Evolutionary conservation across 345 rosid species (phyloP), one percentile per base, ranked within the genome.

Genomic region (Gossypium rotundifolium): DNA sequence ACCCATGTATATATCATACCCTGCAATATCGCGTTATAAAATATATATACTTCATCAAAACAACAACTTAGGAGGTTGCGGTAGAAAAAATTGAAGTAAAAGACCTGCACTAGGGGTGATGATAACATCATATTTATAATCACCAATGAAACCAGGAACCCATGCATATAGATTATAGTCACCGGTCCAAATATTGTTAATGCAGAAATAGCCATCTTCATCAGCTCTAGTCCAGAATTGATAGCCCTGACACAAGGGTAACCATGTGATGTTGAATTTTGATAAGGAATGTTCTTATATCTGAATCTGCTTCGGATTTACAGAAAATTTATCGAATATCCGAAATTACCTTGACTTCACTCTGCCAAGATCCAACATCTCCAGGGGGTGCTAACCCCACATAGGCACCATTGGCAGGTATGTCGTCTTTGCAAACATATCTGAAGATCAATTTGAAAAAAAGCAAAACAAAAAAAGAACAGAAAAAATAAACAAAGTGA

Each of bases 331-430:
- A 1, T 51, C 9, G 18, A 51, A 14, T 51, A 16, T 51, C 5
- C 54, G 17, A 29, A 57, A 70, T 17, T 78, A 89, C 97, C 91
- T 90, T 94, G 87, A 81, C 79, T 85, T 92, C 99, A 72, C 67
- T 86, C 83, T 94, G 99, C 99, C 98, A 94, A 11, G 98, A 91
- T 70, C 98, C 99, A 61, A 70, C 81, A 23, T 91, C 93, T 82
- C 99, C 99, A 18, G 94, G 94, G 2, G 80, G 79, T 11, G 96
- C 97, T 72, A 95, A 83, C 6, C 99, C 99, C 16, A 95, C 90
- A 62, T 88, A 87, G 54, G 97, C 91, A 3, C 84, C 92, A 44
- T 72, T 74, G 53, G 88, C 93, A 9, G 88, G 65, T 51, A 85
- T 78, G 51, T 38, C 18, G 18, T 75, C 77, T 55, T 77, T 73